Percentiles rank a stretch among this genome's conserved stretches.
phyloP scores from a whole-genome alignment of 371 early-diverging fungal genomes.

The Lichtheimia ornata region DNA sequence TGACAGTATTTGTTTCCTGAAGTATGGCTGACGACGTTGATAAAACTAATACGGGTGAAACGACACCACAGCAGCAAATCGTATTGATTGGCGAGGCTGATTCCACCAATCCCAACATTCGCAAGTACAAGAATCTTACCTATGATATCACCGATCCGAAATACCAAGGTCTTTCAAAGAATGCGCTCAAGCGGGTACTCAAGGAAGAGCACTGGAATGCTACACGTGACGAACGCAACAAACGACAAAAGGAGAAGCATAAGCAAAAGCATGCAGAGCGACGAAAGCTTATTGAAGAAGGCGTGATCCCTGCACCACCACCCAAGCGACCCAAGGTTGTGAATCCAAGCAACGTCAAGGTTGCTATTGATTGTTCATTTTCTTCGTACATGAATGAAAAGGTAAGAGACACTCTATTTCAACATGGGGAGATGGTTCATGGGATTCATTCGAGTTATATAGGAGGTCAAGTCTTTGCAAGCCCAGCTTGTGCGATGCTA shows the following conservation, averaged over 20 bases:
- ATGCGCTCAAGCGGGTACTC: conserved; percentile 41
- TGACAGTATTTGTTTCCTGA: too few species aligned
- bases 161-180: conserved; percentile 42
- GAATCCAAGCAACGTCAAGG: conserved; percentile 29
- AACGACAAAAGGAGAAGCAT: conserved; percentile 32
- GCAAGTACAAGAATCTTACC: conserved; percentile 29
- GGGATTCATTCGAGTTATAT: too few species aligned
- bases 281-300: conserved; percentile 31
- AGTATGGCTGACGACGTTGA: too few species aligned
- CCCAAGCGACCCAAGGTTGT: conserved; percentile 35
- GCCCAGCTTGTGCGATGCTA: conserved; percentile 73
- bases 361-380: conserved; percentile 61
- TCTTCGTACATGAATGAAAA: conserved; percentile 8
- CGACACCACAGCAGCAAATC: background rate
- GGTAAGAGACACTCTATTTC: background rate
- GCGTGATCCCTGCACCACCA: conserved; percentile 28
- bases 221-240: conserved; percentile 24
- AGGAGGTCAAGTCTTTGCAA: conserved; percentile 66
- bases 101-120: conserved; percentile 13
- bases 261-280: conserved; percentile 35
- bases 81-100: background rate
- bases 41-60: background rate
- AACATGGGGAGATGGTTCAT: too few species aligned
- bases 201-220: conserved; percentile 44
- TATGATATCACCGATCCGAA: conserved; percentile 49